These are phyloP conservation scores for Dioscorea cayenensis DNA, from an alignment of 116 monocot genomes.

Conservation along the genomic window DNA sequence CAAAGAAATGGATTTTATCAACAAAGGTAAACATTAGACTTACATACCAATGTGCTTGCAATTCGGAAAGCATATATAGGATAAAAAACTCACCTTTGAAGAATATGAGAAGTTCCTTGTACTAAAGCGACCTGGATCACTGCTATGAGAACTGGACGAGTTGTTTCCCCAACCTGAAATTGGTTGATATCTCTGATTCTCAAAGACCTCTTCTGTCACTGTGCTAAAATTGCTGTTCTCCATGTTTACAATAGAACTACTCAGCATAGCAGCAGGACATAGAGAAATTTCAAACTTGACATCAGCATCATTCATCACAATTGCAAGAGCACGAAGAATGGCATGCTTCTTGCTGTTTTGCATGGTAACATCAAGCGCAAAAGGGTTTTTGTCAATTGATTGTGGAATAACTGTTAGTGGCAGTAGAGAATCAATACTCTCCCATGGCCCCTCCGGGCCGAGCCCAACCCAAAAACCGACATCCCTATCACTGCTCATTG, in stretches of 20 bases:
- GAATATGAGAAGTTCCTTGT: constrained; percentile 65
- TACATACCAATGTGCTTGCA: background rate
- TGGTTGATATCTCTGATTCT: constrained; percentile 71
- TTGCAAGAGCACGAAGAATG: constrained; percentile 64
- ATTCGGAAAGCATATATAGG: background rate
- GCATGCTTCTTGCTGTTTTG: constrained; percentile 79
- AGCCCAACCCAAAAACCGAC: constrained; percentile 74
- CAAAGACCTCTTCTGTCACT: constrained; percentile 71
- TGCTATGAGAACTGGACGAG: constrained; percentile 17
- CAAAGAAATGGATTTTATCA: background rate
- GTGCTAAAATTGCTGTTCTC: constrained; percentile 6
- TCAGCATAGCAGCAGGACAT: constrained; percentile 38
- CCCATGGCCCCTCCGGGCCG: constrained; percentile 77
- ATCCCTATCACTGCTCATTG: constrained; percentile 31
- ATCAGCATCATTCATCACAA: constrained; percentile 68
- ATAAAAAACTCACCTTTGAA: constrained; percentile 38
- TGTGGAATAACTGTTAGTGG: constrained; percentile 66
- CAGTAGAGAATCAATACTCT: constrained; percentile 65
- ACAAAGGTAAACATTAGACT: background rate
- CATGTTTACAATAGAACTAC: constrained; percentile 9
- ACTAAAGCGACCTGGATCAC: constrained; percentile 60
- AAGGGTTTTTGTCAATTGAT: constrained; percentile 44
- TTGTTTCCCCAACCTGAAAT: constrained; percentile 65
- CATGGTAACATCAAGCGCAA: constrained; percentile 80
- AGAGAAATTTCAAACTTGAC: constrained; percentile 70